These are phyloP conservation scores for Cutaneotrichosporon sp. DNA, from an alignment of 1,284 basidiomycete species.

Conservation along the genomic window DNA sequence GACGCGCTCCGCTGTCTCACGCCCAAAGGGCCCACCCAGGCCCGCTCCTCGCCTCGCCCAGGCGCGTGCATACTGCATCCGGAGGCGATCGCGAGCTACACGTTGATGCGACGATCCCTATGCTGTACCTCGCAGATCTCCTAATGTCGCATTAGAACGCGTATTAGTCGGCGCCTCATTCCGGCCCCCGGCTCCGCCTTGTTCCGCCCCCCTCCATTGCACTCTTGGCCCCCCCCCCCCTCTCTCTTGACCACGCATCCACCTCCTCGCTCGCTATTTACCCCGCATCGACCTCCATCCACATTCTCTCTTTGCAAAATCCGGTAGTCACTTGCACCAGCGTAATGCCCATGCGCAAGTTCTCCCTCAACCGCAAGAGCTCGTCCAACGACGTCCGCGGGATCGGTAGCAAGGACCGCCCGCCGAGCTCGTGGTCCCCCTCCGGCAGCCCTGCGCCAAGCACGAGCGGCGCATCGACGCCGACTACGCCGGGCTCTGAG, in stretches of 20 bases:
- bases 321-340: background rate
- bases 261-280: background rate
- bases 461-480: background rate
- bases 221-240: no score
- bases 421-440: conserved; percentile 4
- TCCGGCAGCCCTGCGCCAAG: background rate
- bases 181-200: background rate
- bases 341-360: conserved; percentile 16
- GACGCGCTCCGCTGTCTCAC: no score
- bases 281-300: no score
- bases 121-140: no score
- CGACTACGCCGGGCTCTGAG: background rate
- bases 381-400: conserved; percentile 12
- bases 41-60: no score
- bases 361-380: conserved; percentile 18
- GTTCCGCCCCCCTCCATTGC: background rate
- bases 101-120: no score
- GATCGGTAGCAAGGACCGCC: conserved; percentile 8
- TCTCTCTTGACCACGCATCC: background rate
- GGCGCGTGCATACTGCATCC: no score
- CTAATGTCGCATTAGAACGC: background rate
- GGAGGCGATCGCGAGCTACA: no score
- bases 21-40: no score
- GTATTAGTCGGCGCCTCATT: background rate
- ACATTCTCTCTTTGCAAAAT: background rate